These are phyloP conservation scores for Dictyostelium purpureum DNA, from an alignment of 78 protist species.

Conservation along the genomic window DNA sequence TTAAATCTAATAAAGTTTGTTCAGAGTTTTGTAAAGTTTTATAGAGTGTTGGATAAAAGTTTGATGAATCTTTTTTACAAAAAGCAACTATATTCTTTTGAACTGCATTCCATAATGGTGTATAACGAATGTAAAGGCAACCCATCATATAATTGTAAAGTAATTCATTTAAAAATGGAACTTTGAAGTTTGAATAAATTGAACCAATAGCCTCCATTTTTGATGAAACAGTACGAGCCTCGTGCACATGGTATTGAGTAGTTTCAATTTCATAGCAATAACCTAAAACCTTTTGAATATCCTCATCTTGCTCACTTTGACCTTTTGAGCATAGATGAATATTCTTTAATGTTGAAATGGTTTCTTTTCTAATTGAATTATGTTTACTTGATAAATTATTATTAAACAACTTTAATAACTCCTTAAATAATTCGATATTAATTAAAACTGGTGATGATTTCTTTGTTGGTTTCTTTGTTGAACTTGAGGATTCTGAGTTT, in stretches of 20 bases:
- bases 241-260: constrained; percentile 23
- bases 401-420: neutral
- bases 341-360: neutral
- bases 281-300: constrained; percentile 8
- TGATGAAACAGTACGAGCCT: constrained; percentile 12
- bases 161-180: neutral
- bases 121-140: constrained; percentile 44
- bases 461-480: neutral
- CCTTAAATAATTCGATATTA: neutral
- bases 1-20: neutral
- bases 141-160: constrained; percentile 53
- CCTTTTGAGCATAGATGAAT: constrained; percentile 12
- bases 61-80: constrained; percentile 6
- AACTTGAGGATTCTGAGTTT: neutral
- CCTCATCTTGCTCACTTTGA: neutral
- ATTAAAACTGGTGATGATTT: neutral
- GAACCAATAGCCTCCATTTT: constrained; percentile 11
- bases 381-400: constrained; percentile 17
- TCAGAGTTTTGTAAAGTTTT: constrained; percentile 10
- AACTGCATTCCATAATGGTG: constrained; percentile 47
- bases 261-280: constrained; percentile 38
- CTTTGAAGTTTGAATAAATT: neutral
- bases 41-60: constrained; percentile 48
- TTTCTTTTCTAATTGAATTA: constrained; percentile 16
- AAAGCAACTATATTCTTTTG: constrained; percentile 15